Evolutionary conservation across 1,139 yeast species (phyloP), one percentile per base, ranked within the genome.

Genomic region (Kodamaea derodonti): DNA sequence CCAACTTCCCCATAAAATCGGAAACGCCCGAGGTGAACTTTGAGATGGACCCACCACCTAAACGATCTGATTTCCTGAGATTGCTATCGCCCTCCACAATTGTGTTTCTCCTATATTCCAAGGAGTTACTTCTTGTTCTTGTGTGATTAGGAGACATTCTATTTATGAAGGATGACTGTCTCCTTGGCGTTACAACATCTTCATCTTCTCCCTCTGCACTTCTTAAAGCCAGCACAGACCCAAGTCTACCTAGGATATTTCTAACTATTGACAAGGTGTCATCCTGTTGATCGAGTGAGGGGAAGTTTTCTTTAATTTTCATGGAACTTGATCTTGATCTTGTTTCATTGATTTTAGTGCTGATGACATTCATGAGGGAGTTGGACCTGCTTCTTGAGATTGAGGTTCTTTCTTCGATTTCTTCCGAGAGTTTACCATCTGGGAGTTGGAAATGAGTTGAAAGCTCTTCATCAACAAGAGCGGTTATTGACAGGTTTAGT

Each of bases 1-100:
- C 66, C 24, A 68, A 50, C 40, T 65, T 68, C 8, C 68, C 65
- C 70, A 69, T 68, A 34, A 69, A 60, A 38, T 69, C 74, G 9
- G 62, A 47, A 2, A 69, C 67, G 1, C 74, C 74, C 11, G 46
- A 51, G 5, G 69, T 54, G 31, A 69, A 52, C 45, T 65, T 68
- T 6, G 30, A 17, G 7, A 13, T 27, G 7, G 27, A 24, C 8
- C 22, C 22, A 7, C 9, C 6, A 18, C 9, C 9, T n/a, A n/a
- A n/a, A n/a, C n/a, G n/a, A n/a, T n/a, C n/a, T n/a, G n/a, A n/a
- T n/a, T n/a, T n/a, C n/a, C n/a, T n/a, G n/a, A n/a, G n/a, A n/a
- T n/a, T n/a, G n/a, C n/a, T n/a, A n/a, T n/a, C n/a, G n/a, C n/a
- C n/a, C n/a, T n/a, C n/a, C n/a, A n/a, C n/a, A n/a, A n/a, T n/a